Conservation (phyloP, 108 stramenopile genomes). For the Cylindrotheca closterium region DNA sequence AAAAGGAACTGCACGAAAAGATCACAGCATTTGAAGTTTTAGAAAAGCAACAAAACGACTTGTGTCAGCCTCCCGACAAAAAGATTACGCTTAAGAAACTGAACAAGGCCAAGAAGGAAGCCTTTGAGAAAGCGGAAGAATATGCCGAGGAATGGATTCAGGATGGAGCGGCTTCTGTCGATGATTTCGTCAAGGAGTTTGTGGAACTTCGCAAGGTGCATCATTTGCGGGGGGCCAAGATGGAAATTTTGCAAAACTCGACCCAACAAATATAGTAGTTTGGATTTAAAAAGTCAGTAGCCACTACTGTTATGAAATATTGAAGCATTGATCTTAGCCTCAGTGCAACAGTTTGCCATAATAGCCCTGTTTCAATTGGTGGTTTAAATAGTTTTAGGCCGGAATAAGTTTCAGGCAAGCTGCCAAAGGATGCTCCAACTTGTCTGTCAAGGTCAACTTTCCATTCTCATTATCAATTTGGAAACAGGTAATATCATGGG, state of each 20-base stretch:
- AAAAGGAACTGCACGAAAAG: constrained; percentile 37
- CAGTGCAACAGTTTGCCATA: too few relatives aligned
- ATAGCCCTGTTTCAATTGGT: too few relatives aligned
- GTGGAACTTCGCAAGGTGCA: constrained; percentile 53
- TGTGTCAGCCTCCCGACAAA: constrained; percentile 52
- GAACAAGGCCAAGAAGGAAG: constrained; percentile 56
- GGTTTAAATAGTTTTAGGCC: too few relatives aligned
- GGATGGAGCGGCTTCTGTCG: constrained; percentile 33
- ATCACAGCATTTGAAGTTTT: constrained; percentile 48
- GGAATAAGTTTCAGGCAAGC: background rate
- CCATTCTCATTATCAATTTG: background rate
- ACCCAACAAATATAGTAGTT: background rate
- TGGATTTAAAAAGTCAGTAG: too few relatives aligned
- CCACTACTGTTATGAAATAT: too few relatives aligned
- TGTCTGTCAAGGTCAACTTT: background rate
- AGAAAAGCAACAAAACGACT: constrained; percentile 43
- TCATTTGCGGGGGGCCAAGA: constrained; percentile 74
- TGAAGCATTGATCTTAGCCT: too few relatives aligned
- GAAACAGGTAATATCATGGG: background rate
- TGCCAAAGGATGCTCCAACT: background rate
- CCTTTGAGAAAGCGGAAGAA: constrained; percentile 62
- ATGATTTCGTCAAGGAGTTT: constrained; percentile 64
- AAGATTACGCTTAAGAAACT: constrained; percentile 38
- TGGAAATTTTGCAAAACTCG: constrained; percentile 35
- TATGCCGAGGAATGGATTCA: constrained; percentile 77